These are phyloP conservation scores for Trichophyton rubrum DNA, from an alignment of 2,329 filamentous ascomycete species.

Conservation along the genomic window DNA sequence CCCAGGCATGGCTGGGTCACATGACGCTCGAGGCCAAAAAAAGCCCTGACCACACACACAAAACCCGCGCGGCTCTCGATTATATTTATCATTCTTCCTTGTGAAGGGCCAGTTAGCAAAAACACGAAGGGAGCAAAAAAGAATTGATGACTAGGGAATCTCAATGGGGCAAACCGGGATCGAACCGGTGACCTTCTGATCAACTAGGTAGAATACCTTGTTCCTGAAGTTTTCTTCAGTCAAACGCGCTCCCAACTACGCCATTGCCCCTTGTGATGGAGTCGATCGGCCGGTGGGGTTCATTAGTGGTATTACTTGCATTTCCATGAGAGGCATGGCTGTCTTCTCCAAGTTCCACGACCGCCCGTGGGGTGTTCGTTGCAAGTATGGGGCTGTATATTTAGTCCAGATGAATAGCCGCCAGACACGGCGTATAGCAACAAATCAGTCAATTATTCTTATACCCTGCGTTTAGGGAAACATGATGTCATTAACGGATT, in stretches of 20 bases:
- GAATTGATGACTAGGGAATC: neutral
- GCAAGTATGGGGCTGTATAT: neutral
- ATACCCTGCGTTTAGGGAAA: neutral
- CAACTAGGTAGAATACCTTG: conserved; percentile 2
- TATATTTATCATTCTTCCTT: neutral
- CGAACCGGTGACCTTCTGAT: conserved; percentile 6
- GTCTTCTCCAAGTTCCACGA: neutral
- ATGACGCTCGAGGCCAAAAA: neutral
- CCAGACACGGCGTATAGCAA: too few relatives aligned
- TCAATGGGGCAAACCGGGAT: conserved; percentile 5
- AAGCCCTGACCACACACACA: neutral
- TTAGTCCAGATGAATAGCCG: too few relatives aligned
- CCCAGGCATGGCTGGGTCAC: neutral
- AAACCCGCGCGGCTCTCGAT: neutral
- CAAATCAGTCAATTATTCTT: neutral
- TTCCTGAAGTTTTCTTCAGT: conserved; percentile 4
- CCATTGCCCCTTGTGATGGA: conserved; percentile 3
- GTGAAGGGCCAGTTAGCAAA: neutral
- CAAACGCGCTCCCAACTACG: conserved; percentile 5
- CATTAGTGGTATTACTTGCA: neutral
- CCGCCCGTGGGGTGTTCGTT: neutral
- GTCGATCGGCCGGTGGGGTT: neutral
- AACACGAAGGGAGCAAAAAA: neutral
- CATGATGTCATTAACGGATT: neutral
- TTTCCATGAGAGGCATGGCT: neutral